A percentile compares a stretch with the other conserved stretches of the same genome.
Evolutionary conservation across 371 early-diverging fungal genomes (phyloP).

Genomic region (Mucor indicus): DNA sequence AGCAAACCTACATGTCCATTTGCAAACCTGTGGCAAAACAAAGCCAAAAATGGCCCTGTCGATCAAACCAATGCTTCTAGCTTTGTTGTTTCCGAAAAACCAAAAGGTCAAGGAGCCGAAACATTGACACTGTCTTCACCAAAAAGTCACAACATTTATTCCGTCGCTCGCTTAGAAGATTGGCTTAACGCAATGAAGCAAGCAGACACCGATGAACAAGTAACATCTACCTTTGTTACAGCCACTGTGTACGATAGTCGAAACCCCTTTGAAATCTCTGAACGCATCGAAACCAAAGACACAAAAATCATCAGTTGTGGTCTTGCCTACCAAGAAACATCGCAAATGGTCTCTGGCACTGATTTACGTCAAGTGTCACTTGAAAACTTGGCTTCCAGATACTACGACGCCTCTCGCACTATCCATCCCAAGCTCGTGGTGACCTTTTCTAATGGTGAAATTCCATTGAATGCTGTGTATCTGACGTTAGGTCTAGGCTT

Average conservation of each 20-base stretch:
- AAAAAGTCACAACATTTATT: conserved; percentile 25
- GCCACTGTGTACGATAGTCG: conserved; percentile 20
- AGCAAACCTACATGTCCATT: conserved; percentile 53
- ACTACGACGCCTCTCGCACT: conserved; percentile 13
- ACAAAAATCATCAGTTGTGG: conserved; percentile 28
- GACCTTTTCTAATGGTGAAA: conserved; percentile 38
- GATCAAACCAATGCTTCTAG: conserved; percentile 12
- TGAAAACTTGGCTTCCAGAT: conserved; percentile 12
- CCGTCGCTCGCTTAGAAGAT: conserved; percentile 21
- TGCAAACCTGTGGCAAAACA: conserved; percentile 61
- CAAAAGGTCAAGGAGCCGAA: conserved; percentile 17
- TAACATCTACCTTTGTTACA: conserved; percentile 26
- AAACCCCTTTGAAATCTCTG: neutral
- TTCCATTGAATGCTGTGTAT: conserved; percentile 41
- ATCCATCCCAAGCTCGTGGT: conserved; percentile 29
- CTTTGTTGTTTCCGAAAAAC: conserved; percentile 20
- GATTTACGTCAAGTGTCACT: conserved; percentile 11
- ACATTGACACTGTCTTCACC: conserved; percentile 33
- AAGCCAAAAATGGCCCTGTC: conserved; percentile 26
- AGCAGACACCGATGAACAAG: conserved; percentile 8
- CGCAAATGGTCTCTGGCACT: conserved; percentile 3
- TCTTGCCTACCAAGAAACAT: conserved; percentile 33
- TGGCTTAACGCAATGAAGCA: conserved; percentile 6
- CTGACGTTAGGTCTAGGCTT: conserved; percentile 30
- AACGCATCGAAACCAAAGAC: conserved; percentile 20